These are phyloP conservation scores for Zygosaccharomyces sapae DNA, from an alignment of 1,139 yeast species.

Conservation along the genomic window DNA sequence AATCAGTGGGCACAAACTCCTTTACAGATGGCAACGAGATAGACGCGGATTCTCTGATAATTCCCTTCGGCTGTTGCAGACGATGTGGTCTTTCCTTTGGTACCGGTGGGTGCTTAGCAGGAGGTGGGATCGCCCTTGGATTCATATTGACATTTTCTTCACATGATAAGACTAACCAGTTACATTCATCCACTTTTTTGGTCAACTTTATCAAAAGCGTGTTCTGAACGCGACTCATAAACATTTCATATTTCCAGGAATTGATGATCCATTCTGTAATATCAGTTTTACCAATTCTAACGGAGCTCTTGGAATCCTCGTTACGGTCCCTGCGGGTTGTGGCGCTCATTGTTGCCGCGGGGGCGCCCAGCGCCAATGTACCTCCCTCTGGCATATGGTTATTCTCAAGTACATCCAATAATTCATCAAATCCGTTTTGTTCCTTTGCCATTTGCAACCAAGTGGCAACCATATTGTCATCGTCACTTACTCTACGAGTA, in stretches of 20 bases:
- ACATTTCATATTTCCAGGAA: constrained; percentile 39
- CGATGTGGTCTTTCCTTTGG: constrained; percentile 6
- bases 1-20: neutral
- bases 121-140: constrained; percentile 3
- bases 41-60: constrained; percentile 2
- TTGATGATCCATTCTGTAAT: constrained; percentile 38
- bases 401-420: constrained; percentile 19
- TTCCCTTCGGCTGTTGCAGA: constrained; percentile 4
- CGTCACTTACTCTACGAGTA: constrained; percentile 7
- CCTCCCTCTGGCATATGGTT: constrained; percentile 18
- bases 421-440: constrained; percentile 33
- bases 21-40: constrained; percentile 1
- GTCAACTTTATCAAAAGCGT: constrained; percentile 36
- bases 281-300: constrained; percentile 35
- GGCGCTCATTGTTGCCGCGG: constrained; percentile 13
- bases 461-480: constrained; percentile 32
- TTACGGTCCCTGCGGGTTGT: constrained; percentile 9
- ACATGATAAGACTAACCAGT: constrained; percentile 37
- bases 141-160: constrained; percentile 30
- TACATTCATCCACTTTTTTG: constrained; percentile 38
- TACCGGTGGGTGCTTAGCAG: constrained; percentile 1
- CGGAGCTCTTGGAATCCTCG: constrained; percentile 19
- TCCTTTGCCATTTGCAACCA: constrained; percentile 36
- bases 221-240: constrained; percentile 34
- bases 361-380: constrained; percentile 22